Evolutionary conservation across 306 rosid species (phyloP).

Genomic region (Adenanthera pavonina): DNA sequence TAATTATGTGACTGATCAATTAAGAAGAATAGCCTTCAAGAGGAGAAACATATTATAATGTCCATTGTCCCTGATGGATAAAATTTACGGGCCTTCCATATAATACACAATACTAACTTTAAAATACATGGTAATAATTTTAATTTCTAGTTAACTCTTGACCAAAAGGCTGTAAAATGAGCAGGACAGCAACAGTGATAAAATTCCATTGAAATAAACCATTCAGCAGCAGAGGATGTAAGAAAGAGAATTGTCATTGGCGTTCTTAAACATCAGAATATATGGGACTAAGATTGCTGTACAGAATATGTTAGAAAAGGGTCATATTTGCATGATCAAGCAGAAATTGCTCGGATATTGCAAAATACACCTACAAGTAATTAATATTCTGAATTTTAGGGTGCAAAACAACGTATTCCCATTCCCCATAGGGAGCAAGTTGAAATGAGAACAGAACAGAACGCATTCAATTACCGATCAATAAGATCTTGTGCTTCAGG

Average conservation of each 20-base stretch:
- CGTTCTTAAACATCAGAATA: not conserved
- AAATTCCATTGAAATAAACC: not conserved
- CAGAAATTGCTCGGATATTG: constrained; percentile 1
- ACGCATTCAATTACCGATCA: constrained; percentile 66
- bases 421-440: constrained; percentile 15
- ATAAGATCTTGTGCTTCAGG: constrained; percentile 84
- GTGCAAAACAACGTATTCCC: constrained; percentile 25
- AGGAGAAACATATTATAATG: constrained; percentile 24
- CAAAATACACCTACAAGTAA: not conserved
- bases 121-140: not conserved
- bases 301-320: constrained; percentile 14
- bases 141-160: not conserved
- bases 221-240: not conserved
- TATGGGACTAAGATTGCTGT: not conserved
- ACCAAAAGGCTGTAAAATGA: not conserved
- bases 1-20: not conserved
- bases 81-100: not conserved
- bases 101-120: not conserved
- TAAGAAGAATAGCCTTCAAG: constrained; percentile 7
- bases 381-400: constrained; percentile 11
- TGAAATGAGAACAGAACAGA: constrained; percentile 11
- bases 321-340: constrained; percentile 14
- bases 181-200: not conserved
- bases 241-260: not conserved
- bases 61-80: not conserved